These are phyloP conservation scores for Moricandia moricandioides DNA, from an alignment of 345 rosid genomes.

Conservation along the genomic window DNA sequence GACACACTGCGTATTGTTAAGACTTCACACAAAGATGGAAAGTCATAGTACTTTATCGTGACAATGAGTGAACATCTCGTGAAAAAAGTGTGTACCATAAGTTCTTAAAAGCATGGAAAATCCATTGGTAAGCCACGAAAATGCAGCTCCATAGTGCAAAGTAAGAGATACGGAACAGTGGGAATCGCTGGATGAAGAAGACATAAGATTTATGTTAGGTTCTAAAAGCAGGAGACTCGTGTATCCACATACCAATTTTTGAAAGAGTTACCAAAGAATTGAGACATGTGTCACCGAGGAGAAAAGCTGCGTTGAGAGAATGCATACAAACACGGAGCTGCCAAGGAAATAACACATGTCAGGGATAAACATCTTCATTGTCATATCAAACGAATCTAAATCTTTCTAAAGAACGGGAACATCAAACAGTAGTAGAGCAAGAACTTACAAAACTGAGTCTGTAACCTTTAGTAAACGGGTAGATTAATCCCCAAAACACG, in stretches of 20 bases:
- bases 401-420: too few relatives aligned
- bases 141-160: slow-evolving; percentile 66
- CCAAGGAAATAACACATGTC: slow-evolving; percentile 17
- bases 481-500: slow-evolving; percentile 81
- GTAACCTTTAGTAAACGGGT: slow-evolving; percentile 58
- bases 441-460: slow-evolving; percentile 70
- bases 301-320: slow-evolving; percentile 76
- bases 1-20: too few relatives aligned
- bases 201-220: background rate
- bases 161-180: slow-evolving; percentile 74
- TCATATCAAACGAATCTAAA: background rate
- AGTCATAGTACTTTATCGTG: too few relatives aligned
- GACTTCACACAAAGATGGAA: background rate
- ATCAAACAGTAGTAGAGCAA: background rate
- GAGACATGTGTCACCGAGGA: slow-evolving; percentile 69
- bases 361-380: background rate
- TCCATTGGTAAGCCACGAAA: slow-evolving; percentile 81
- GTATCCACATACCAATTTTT: background rate
- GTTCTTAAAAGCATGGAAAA: slow-evolving; percentile 57
- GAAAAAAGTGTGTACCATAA: slow-evolving; percentile 20
- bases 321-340: slow-evolving; percentile 86
- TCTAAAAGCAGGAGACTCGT: background rate
- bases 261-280: slow-evolving; percentile 61
- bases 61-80: too few relatives aligned
- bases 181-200: slow-evolving; percentile 64